Conservation (phyloP, 2,329 filamentous ascomycete species). For the Phialophora verrucosa region DNA sequence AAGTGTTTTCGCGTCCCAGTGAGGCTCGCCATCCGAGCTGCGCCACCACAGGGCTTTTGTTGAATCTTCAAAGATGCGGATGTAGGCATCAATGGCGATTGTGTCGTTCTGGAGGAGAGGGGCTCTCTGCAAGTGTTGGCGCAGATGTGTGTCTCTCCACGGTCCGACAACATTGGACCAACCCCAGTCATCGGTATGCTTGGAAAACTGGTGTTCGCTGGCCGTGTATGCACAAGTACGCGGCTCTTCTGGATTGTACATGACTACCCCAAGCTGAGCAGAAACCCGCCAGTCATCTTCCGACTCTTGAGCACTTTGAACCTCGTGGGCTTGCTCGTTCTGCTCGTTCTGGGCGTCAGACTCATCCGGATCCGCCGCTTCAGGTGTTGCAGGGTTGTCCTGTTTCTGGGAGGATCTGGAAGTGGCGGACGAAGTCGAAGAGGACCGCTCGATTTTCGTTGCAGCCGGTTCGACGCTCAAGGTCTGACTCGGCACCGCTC, state of each 20-base stretch:
- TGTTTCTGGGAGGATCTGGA: constrained; percentile 13
- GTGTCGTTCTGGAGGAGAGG: constrained; percentile 66
- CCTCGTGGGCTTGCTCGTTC: constrained; percentile 13
- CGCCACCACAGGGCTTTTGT: constrained; percentile 68
- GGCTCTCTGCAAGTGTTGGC: constrained; percentile 63
- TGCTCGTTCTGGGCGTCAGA: constrained; percentile 10
- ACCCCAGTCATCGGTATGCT: constrained; percentile 65
- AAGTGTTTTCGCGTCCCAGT: constrained; percentile 62
- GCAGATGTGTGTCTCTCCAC: constrained; percentile 63
- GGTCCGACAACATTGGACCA: constrained; percentile 67
- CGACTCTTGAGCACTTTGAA: constrained; percentile 12
- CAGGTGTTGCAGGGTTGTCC: constrained; percentile 14
- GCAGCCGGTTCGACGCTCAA: constrained; percentile 20
- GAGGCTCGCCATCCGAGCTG: constrained; percentile 54
- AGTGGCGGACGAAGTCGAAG: neutral
- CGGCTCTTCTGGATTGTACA: constrained; percentile 69
- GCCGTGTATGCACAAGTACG: constrained; percentile 62
- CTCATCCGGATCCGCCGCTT: constrained; percentile 1
- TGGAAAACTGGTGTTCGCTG: constrained; percentile 65
- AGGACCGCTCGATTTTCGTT: constrained; percentile 17
- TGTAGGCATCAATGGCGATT: constrained; percentile 66
- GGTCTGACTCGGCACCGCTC: constrained; percentile 32
- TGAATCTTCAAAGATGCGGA: constrained; percentile 65
- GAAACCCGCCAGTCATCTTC: constrained; percentile 52
- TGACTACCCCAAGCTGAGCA: constrained; percentile 66